Base-by-base conservation (phyloP, 2,329 filamentous ascomycete species). In the Cladophialophora chaetospira region DNA sequence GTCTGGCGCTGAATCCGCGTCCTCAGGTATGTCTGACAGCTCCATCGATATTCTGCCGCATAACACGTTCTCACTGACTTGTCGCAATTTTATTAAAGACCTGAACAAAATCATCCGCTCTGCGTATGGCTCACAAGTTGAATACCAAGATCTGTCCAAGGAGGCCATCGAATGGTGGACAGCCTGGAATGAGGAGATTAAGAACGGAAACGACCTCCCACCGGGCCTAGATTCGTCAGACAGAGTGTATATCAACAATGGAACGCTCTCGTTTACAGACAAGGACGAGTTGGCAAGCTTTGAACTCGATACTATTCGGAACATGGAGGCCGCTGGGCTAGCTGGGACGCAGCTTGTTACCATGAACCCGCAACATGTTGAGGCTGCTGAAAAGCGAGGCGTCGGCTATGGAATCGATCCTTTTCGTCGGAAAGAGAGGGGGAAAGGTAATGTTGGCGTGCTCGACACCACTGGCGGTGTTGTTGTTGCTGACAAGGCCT, bases 401-500 rank as follows among this genome's bases (percentile, higher is more conserved):
- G 54, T 68, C 3, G 65, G 58, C 4, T 69, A 69, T 44, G 68
- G 66, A 4, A 61, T 77, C 29, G 67, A 77, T 56, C 70, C 76
- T 1, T 76, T 79, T 58, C 49, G 65, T 3, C 65, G 69, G 5
- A 58, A 65, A 38, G 53, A 65, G 59, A 63, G 67, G 17, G 63
- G 67, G 8, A 63, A 69, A 3, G 31, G 15, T 17, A 63, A 68
- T 26, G 36, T 40, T 5, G 78, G 74, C 0, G 70, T 79, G 1
- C 67, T 81, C 0, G 79, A 81, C 48, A 74, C 71, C 1, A 75
- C 71, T 0, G 79, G 76, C n/a, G 79, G 79, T 3, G 71, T 77
- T 25, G 72, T 73, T 2, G 63, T 72, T 13, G 78, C 78, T 0
- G 74, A 78, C 51, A 77, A 77, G 54, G 75, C 76, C 1, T 81